Conservation (phyloP, 192 early-diverging fungal genomes). For the Haplosporangium gracile region DNA sequence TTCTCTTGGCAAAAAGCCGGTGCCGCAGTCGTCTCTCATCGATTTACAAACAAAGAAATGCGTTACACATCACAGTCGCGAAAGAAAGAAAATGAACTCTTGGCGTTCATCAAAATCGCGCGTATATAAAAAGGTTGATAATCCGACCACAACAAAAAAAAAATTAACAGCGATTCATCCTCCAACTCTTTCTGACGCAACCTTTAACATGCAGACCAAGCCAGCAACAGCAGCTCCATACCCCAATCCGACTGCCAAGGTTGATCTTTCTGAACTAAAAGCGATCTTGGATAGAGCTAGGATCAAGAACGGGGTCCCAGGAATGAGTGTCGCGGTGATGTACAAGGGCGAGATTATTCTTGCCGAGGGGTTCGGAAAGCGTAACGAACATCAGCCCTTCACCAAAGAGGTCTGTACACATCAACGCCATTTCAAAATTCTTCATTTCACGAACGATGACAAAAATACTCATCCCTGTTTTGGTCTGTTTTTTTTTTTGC, state of each 20-base stretch:
- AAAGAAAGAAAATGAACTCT: too few relatives aligned
- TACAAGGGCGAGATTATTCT: conserved; percentile 21
- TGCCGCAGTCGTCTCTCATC: too few relatives aligned
- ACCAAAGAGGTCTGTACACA: background rate
- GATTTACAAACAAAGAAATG: too few relatives aligned
- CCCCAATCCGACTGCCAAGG: background rate
- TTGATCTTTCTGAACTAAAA: background rate
- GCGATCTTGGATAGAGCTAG: background rate
- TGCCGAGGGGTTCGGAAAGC: conserved; percentile 23
- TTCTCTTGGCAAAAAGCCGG: too few relatives aligned
- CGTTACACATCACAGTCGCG: too few relatives aligned
- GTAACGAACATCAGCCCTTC: conserved; percentile 19
- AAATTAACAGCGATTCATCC: too few relatives aligned
- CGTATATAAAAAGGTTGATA: too few relatives aligned
- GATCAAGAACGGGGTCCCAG: conserved; percentile 12
- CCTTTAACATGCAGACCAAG: background rate
- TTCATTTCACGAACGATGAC: background rate
- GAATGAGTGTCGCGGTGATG: conserved; percentile 16
- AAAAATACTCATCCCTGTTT: background rate
- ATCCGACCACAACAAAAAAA: too few relatives aligned
- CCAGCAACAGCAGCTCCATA: background rate
- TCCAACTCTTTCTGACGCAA: too few relatives aligned
- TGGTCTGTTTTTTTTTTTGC: background rate
- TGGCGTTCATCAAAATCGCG: too few relatives aligned
- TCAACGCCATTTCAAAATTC: background rate